A percentile compares a stretch with the other conserved stretches of the same genome.
phyloP scores from a whole-genome alignment of 306 rosid genomes.

The Vachellia collinsii region DNA sequence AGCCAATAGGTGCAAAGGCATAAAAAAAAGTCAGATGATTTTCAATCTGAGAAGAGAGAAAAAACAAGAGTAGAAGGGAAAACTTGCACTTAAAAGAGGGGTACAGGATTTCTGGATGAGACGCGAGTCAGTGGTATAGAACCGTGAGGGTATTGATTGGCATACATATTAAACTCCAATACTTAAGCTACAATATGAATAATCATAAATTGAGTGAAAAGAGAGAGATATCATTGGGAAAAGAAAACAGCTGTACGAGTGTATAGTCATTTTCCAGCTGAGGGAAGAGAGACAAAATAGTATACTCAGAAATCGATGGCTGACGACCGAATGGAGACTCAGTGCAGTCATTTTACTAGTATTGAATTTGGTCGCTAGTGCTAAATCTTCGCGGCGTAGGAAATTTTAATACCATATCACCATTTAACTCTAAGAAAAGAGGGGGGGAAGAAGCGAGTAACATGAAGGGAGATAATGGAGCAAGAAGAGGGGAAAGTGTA shows the following conservation, averaged over 20 bases:
- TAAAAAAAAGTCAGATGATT: conserved; percentile 42
- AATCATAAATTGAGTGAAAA: conserved; percentile 19
- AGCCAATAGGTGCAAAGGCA: conserved; percentile 34
- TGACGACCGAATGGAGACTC: conserved; percentile 18
- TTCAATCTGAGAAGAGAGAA: conserved; percentile 1
- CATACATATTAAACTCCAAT: conserved; percentile 23
- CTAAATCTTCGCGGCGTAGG: neutral
- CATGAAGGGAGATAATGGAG: neutral
- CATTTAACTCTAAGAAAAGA: neutral
- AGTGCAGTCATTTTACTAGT: conserved; percentile 26
- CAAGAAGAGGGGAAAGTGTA: conserved; percentile 27
- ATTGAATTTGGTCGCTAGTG: neutral
- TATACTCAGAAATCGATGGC: conserved; percentile 28
- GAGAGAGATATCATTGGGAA: neutral
- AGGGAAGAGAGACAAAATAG: conserved; percentile 24
- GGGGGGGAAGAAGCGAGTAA: neutral
- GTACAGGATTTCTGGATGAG: conserved; percentile 53
- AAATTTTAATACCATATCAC: neutral
- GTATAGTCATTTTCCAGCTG: conserved; percentile 42
- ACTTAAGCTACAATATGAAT: conserved; percentile 21
- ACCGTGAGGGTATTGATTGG: conserved; percentile 27
- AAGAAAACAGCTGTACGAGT: neutral
- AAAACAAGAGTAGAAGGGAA: conserved; percentile 27
- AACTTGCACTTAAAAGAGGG: conserved; percentile 58
- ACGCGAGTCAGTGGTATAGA: conserved; percentile 34